Conservation (phyloP, 495 filamentous ascomycete genomes). For the Penicillium arizonense region DNA sequence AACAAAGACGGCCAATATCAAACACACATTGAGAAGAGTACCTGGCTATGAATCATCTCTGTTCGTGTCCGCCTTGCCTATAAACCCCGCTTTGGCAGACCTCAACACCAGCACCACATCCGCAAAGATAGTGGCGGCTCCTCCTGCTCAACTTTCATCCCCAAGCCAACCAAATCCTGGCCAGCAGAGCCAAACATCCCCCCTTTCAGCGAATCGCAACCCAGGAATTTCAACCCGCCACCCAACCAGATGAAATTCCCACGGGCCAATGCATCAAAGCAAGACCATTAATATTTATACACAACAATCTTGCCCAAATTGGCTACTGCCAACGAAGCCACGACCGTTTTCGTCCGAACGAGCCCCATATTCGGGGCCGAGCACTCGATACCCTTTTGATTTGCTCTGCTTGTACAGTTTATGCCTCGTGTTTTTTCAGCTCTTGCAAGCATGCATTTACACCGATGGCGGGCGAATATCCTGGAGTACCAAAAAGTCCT, state of each 20-base stretch:
- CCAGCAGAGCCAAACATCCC: not conserved
- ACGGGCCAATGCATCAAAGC: not conserved
- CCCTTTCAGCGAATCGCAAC: not conserved
- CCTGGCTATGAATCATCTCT: not conserved
- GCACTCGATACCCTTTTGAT: constrained; percentile 31
- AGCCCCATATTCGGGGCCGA: constrained; percentile 16
- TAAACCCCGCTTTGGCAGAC: constrained; percentile 1
- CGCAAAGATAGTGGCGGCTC: not conserved
- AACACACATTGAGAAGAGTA: not conserved
- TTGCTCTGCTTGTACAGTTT: constrained; percentile 31
- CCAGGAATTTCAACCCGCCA: not conserved
- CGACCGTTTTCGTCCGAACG: constrained; percentile 18
- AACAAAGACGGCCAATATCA: not conserved
- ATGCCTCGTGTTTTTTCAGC: constrained; percentile 22
- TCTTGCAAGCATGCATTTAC: constrained; percentile 24
- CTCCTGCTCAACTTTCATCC: not conserved
- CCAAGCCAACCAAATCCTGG: not conserved
- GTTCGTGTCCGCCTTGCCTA: not conserved
- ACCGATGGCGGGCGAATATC: constrained; percentile 25
- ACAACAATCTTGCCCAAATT: constrained; percentile 5
- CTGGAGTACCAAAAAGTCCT: constrained; percentile 29
- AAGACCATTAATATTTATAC: constrained; percentile 6
- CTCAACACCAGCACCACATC: not conserved
- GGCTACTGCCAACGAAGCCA: constrained; percentile 10
- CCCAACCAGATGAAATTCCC: not conserved